These are phyloP conservation scores for Aureobasidium mangrovei DNA, from an alignment of 2,329 filamentous ascomycete genomes.

Conservation along the genomic window DNA sequence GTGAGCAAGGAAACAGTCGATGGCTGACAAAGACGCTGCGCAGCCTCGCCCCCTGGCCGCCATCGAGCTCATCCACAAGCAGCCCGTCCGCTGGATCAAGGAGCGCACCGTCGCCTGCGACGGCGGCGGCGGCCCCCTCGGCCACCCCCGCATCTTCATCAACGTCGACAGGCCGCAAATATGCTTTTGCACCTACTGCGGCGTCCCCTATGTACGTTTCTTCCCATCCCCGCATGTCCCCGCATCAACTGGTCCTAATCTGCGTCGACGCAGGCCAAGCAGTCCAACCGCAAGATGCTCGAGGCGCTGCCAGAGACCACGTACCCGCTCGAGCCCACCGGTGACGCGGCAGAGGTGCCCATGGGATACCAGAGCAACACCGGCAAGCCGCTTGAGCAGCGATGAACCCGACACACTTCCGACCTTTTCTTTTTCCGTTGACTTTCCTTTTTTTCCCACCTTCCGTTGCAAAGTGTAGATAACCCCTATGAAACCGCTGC, in stretches of 20 bases:
- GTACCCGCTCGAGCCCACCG: conserved; percentile 65
- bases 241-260: background rate
- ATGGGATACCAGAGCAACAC: conserved; percentile 47
- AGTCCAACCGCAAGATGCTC: conserved; percentile 76
- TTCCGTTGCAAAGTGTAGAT: conserved; percentile 5
- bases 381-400: conserved; percentile 50
- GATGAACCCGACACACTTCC: conserved; percentile 34
- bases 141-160: conserved; percentile 92
- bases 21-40: conserved; percentile 20
- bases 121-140: conserved; percentile 80
- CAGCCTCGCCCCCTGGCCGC: conserved; percentile 84
- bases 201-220: conserved; percentile 73
- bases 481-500: background rate
- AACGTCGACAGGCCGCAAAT: conserved; percentile 98
- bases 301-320: conserved; percentile 66
- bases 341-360: conserved; percentile 50
- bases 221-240: background rate
- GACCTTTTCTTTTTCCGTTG: background rate
- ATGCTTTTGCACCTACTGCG: conserved; percentile 82
- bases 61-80: conserved; percentile 92
- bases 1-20: background rate
- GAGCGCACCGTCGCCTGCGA: conserved; percentile 76
- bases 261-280: conserved; percentile 59
- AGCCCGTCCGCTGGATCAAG: conserved; percentile 88
- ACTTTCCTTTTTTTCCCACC: background rate